These are phyloP conservation scores for Cupressus sempervirens DNA, from an alignment of 75 land plant species.

Conservation along the genomic window DNA sequence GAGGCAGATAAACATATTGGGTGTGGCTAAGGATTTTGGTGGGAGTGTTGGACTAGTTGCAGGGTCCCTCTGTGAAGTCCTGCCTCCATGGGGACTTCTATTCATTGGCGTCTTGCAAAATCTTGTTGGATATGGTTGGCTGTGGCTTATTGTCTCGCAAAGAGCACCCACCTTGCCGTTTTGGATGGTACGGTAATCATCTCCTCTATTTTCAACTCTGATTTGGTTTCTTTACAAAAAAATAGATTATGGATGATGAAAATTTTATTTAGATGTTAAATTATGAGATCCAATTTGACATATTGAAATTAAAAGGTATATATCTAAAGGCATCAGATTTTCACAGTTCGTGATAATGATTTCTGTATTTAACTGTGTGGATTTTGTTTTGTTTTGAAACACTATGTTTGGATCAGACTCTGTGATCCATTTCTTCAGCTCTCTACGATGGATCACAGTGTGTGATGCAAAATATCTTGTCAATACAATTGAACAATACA, in stretches of 20 bases:
- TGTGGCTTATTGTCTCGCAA: constrained; percentile 80
- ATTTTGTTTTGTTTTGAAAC: no score
- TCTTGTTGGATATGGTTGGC: constrained; percentile 83
- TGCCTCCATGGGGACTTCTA: constrained; percentile 81
- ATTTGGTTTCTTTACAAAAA: background rate
- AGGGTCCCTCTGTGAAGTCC: constrained; percentile 63
- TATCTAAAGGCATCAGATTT: no score
- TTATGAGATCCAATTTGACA: no score
- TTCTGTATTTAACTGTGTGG: no score
- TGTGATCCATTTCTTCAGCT: no score
- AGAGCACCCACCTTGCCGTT: constrained; percentile 52
- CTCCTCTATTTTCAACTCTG: background rate
- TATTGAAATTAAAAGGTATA: no score
- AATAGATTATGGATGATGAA: background rate
- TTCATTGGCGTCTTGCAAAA: constrained; percentile 74
- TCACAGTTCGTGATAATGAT: no score
- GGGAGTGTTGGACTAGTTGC: constrained; percentile 84
- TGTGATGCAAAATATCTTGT: no score
- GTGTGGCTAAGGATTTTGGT: constrained; percentile 94
- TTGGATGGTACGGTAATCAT: constrained; percentile 62
- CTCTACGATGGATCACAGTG: no score
- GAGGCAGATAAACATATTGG: constrained; percentile 68
- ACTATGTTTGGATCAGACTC: no score
- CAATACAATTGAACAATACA: no score
- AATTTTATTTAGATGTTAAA: no score